Conservation (phyloP, 179 eudicot genomes). For the Beta macrorhiza region DNA sequence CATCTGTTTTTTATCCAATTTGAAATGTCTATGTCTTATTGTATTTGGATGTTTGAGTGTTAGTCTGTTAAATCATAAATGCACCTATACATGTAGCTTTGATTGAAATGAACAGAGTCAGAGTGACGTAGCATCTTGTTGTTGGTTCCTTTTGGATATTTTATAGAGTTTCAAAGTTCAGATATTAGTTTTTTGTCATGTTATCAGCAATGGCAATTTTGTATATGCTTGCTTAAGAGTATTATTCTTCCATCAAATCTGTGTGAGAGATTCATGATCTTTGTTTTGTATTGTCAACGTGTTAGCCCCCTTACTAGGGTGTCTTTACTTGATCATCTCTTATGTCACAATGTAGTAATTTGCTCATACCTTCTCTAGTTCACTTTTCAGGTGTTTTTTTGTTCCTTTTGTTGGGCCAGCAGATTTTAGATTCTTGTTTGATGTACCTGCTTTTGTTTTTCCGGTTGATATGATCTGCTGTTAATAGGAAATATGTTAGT, state of each 20-base stretch:
- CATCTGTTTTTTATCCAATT: neutral
- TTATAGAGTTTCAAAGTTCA: neutral
- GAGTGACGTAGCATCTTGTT: neutral
- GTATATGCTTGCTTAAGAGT: neutral
- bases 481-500: too few relatives aligned
- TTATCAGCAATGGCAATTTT: neutral
- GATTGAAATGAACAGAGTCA: neutral
- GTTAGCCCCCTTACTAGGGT: neutral
- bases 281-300: neutral
- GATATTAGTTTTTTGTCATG: neutral
- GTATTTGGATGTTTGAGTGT: neutral
- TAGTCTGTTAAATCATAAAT: neutral
- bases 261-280: neutral
- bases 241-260: neutral
- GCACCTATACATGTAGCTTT: neutral
- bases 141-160: neutral
- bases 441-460: too few relatives aligned
- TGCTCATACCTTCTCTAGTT: neutral
- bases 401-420: too few relatives aligned
- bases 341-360: neutral
- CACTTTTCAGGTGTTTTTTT: too few relatives aligned
- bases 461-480: too few relatives aligned
- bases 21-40: neutral
- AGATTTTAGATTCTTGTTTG: too few relatives aligned
- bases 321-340: slow-evolving; percentile 6